Percentiles rank a stretch among this genome's conserved stretches.
phyloP scores from a whole-genome alignment of 2,329 filamentous ascomycete species.

The Sordariomycetes sp. region DNA sequence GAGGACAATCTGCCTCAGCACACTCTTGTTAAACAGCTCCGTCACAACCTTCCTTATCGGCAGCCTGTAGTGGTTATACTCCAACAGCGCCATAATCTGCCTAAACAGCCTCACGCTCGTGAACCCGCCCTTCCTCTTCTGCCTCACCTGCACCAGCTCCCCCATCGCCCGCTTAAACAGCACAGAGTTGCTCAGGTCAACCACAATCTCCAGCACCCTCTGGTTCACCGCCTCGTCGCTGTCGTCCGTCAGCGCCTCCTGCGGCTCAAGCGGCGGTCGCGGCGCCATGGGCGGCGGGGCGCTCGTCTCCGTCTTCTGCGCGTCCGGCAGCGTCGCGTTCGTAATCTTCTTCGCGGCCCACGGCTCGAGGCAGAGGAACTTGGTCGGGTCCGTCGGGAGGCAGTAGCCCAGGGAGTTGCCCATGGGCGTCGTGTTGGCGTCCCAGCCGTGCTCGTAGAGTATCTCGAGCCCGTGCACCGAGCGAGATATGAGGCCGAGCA shows the following conservation, averaged over 20 bases:
- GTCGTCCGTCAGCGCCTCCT: conserved; percentile 21
- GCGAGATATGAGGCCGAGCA: conserved; percentile 80
- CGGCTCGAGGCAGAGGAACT: conserved; percentile 58
- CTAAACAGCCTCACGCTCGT: conserved; percentile 66
- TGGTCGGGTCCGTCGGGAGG: conserved; percentile 65
- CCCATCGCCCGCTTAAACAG: conserved; percentile 75
- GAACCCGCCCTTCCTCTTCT: conserved; percentile 63
- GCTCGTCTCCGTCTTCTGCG: conserved; percentile 37
- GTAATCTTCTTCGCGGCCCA: conserved; percentile 33
- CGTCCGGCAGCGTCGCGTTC: conserved; percentile 30
- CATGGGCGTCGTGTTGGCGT: conserved; percentile 71
- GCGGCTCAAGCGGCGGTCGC: conserved; percentile 28
- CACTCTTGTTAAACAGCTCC: conserved; percentile 85
- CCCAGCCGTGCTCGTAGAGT: conserved; percentile 81
- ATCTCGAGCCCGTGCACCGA: conserved; percentile 90
- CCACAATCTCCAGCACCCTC: conserved; percentile 71
- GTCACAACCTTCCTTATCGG: conserved; percentile 81
- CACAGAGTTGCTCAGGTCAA: conserved; percentile 86
- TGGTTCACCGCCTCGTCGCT: conserved; percentile 55
- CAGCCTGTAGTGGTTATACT: conserved; percentile 80
- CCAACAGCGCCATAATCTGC: conserved; percentile 72
- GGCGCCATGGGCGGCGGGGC: conserved; percentile 27
- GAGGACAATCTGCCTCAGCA: conserved; percentile 74
- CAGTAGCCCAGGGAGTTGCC: conserved; percentile 81
- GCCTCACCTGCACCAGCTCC: conserved; percentile 70